phyloP scores from a whole-genome alignment of 352 stramenopile genomes.

The Phytophthora rubi region DNA sequence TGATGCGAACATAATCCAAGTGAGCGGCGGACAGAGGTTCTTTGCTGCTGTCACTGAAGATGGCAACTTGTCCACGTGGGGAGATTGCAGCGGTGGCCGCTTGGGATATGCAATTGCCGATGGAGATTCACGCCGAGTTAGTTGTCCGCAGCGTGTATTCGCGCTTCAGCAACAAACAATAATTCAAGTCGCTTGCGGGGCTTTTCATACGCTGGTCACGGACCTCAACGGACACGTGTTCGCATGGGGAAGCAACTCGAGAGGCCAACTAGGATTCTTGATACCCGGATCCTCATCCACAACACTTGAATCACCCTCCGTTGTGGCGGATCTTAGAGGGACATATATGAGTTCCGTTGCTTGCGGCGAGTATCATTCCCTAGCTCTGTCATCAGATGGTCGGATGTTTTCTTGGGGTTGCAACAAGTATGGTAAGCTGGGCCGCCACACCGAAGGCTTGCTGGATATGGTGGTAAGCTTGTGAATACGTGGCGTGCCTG shows the following conservation, averaged over 20 bases:
- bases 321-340: constrained; percentile 57
- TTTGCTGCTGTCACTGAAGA: constrained; percentile 56
- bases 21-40: constrained; percentile 61
- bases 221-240: constrained; percentile 82
- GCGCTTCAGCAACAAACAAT: constrained; percentile 47
- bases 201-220: constrained; percentile 71
- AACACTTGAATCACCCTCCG: constrained; percentile 39
- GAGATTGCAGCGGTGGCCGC: constrained; percentile 63
- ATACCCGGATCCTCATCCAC: constrained; percentile 26
- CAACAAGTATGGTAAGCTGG: constrained; percentile 73
- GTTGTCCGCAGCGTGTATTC: constrained; percentile 43
- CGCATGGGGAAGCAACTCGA: constrained; percentile 70
- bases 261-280: constrained; percentile 57
- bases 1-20: constrained; percentile 36
- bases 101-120: constrained; percentile 60
- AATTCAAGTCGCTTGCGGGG: constrained; percentile 66
- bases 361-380: constrained; percentile 78
- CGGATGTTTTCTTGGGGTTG: constrained; percentile 77
- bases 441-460: constrained; percentile 44
- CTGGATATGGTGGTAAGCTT: constrained; percentile 50
- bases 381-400: constrained; percentile 65
- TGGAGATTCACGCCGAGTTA: constrained; percentile 52
- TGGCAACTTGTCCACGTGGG: constrained; percentile 63
- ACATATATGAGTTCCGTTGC: constrained; percentile 67
- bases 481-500: background rate